Conservation (phyloP, 208 protist species). For the Trypanosoma caninum region DNA sequence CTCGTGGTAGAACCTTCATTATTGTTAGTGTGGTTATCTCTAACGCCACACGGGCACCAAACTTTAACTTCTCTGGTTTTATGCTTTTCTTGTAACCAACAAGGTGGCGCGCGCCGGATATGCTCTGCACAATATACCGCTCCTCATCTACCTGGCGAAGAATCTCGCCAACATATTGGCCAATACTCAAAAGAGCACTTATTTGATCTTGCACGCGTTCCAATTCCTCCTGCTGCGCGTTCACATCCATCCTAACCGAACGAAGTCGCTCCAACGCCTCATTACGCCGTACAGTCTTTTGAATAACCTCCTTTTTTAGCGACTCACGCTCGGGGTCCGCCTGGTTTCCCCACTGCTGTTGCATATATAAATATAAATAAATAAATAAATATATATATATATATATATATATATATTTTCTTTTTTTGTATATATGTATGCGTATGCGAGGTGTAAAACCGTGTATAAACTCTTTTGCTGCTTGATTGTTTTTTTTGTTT, state of each 20-base stretch:
- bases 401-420: background rate
- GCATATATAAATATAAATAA: conserved; percentile 18
- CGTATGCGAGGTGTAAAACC: too few relatives aligned
- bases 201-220: conserved; percentile 97
- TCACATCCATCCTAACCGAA: conserved; percentile 35
- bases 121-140: conserved; percentile 99
- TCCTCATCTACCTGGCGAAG: conserved; percentile 94
- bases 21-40: conserved; percentile 99
- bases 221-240: conserved; percentile 85
- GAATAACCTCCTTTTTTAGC: conserved; percentile 49
- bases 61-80: conserved; percentile 93
- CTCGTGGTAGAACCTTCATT: conserved; percentile 97
- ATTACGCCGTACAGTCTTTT: conserved; percentile 57
- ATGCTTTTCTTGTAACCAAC: conserved; percentile 96
- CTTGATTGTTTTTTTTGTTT: too few relatives aligned
- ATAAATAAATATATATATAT: background rate
- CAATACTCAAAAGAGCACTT: conserved; percentile 98
- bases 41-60: conserved; percentile 97
- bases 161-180: conserved; percentile 99
- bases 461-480: too few relatives aligned
- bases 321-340: conserved; percentile 59
- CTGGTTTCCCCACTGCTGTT: conserved; percentile 46
- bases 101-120: conserved; percentile 98
- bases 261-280: conserved; percentile 49
- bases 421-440: background rate